phyloP scores from a whole-genome alignment of 2,329 filamentous ascomycete species.

The Rhynchosporium secalis region DNA sequence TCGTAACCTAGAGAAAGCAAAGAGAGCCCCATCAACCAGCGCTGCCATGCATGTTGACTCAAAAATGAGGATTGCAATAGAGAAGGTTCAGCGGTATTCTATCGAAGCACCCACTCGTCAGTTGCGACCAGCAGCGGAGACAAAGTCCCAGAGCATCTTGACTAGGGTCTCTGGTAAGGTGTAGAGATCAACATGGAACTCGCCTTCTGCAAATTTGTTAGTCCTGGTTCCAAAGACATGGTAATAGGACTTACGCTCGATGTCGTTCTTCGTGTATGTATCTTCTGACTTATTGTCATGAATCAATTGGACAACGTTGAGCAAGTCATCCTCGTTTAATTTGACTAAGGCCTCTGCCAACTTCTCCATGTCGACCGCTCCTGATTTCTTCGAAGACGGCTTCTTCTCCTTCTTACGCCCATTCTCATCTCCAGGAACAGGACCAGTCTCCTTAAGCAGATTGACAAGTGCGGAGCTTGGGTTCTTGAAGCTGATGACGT shows the following conservation, averaged over 20 bases:
- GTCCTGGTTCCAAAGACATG: neutral
- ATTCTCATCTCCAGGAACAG: constrained; percentile 75
- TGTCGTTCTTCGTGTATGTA: constrained; percentile 95
- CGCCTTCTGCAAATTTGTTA: constrained; percentile 64
- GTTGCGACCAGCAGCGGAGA: constrained; percentile 35
- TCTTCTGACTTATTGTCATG: constrained; percentile 95
- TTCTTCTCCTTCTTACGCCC: constrained; percentile 68
- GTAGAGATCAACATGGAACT: constrained; percentile 97
- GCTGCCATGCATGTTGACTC: constrained; percentile 18
- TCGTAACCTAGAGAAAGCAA: constrained; percentile 13
- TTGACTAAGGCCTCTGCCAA: constrained; percentile 88
- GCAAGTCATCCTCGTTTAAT: constrained; percentile 86
- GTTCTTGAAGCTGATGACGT: constrained; percentile 85
- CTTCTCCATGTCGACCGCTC: constrained; percentile 86
- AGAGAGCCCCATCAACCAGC: constrained; percentile 13
- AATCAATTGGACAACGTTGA: constrained; percentile 96
- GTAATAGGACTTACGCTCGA: constrained; percentile 71
- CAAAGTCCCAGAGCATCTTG: constrained; percentile 95
- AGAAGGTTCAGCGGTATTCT: constrained; percentile 9
- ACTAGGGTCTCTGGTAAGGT: constrained; percentile 89
- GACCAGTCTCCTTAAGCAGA: constrained; percentile 77
- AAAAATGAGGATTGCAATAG: constrained; percentile 12
- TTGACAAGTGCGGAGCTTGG: constrained; percentile 83
- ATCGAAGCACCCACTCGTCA: neutral
- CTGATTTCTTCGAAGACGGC: constrained; percentile 62